Evolutionary conservation across 192 early-diverging fungal genomes (phyloP).

Genomic region (Gigaspora rosea): DNA sequence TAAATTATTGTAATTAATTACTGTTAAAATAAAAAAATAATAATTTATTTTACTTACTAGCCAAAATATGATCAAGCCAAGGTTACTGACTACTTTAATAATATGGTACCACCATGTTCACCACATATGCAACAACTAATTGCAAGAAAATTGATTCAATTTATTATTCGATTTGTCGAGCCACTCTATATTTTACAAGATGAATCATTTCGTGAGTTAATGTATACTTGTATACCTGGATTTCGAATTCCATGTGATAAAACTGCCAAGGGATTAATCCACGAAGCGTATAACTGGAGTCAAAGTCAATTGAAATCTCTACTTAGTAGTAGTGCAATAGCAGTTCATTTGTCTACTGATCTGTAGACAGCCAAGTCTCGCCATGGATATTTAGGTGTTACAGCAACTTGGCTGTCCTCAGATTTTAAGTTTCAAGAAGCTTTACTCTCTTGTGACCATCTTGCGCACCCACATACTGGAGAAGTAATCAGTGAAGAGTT

Average conservation of each 20-base stretch:
- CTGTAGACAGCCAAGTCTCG: not conserved
- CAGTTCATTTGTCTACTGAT: not conserved
- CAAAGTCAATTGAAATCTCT: not conserved
- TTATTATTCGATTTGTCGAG: slow-evolving; percentile 3
- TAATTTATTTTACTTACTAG: not conserved
- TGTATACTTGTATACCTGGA: not conserved
- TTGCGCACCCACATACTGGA: not conserved
- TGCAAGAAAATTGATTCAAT: not conserved
- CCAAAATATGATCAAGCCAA: not conserved
- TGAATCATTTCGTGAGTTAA: not conserved
- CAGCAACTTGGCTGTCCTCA: not conserved
- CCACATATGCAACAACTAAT: slow-evolving; percentile 4
- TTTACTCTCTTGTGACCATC: not conserved
- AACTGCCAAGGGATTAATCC: not conserved
- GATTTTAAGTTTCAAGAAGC: not conserved
- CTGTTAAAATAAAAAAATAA: not conserved
- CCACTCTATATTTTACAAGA: slow-evolving; percentile 2
- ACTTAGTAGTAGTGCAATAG: not conserved
- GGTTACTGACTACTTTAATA: not conserved
- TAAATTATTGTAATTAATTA: not conserved
- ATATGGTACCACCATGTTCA: not conserved
- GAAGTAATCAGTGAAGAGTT: not conserved
- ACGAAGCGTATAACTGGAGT: not conserved
- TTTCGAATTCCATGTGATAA: not conserved
- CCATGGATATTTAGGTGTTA: not conserved